A percentile compares a stretch with the other conserved stretches of the same genome.
Evolutionary conservation across 257 asterid genomes (phyloP).

Genomic region (Salvia rosmarinus): DNA sequence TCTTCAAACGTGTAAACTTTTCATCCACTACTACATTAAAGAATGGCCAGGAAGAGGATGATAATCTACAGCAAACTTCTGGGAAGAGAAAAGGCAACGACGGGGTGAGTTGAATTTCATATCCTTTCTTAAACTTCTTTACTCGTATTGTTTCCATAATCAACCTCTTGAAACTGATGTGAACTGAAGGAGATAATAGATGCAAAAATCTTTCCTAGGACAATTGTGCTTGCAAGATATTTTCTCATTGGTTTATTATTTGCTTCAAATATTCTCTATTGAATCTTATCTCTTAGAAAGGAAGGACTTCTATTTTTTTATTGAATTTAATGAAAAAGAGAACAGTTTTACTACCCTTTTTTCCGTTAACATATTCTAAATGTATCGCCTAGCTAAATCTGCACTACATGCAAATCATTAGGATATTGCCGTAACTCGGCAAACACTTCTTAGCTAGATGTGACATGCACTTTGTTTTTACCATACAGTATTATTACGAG

Average conservation of each 20-base stretch:
- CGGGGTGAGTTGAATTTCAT: slow-evolving; percentile 60
- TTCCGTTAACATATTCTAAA: background rate
- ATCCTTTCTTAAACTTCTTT: slow-evolving; percentile 11
- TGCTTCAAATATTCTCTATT: too few species aligned
- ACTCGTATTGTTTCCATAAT: background rate
- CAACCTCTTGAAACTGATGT: slow-evolving; percentile 10
- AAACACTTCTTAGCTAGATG: slow-evolving; percentile 33
- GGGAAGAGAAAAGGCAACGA: slow-evolving; percentile 83
- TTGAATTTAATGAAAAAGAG: too few species aligned
- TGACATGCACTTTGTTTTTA: slow-evolving; percentile 32
- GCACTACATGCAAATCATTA: background rate
- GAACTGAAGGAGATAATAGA: slow-evolving; percentile 10
- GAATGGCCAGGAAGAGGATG: slow-evolving; percentile 45
- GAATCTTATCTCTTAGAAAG: too few species aligned
- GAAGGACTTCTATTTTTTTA: too few species aligned
- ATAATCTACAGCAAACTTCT: slow-evolving; percentile 40
- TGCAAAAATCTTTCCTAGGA: background rate
- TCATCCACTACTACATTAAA: slow-evolving; percentile 43
- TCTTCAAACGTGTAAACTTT: slow-evolving; percentile 46
- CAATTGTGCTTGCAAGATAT: slow-evolving; percentile 16
- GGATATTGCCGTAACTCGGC: slow-evolving; percentile 21
- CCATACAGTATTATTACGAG: slow-evolving; percentile 71
- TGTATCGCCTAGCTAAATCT: slow-evolving; percentile 5
- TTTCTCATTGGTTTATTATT: slow-evolving; percentile 12
- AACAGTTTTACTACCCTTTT: slow-evolving; percentile 5